phyloP scores from a whole-genome alignment of 768 basidiomycete species.

The Tylopilus sp. region DNA sequence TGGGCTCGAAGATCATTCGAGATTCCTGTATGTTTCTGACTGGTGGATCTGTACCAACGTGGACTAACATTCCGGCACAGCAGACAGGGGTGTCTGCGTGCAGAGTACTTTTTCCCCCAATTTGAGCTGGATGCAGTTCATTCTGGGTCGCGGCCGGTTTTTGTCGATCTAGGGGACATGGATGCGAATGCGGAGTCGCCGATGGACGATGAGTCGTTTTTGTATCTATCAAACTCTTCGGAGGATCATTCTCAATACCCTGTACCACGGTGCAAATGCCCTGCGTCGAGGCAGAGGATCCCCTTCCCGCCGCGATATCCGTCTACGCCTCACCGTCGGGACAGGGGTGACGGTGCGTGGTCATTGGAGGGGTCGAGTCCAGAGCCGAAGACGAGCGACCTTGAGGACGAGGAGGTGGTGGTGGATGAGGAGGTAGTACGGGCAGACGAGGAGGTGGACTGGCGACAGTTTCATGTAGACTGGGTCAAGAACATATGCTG shows the following conservation, averaged over 20 bases:
- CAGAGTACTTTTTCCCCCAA: not conserved
- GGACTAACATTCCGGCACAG: slow-evolving; percentile 3
- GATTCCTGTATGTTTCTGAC: slow-evolving; percentile 13
- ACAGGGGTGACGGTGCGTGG: slow-evolving; percentile 35
- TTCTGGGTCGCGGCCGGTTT: slow-evolving; percentile 42
- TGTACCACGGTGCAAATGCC: slow-evolving; percentile 24
- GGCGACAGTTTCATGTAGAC: slow-evolving; percentile 56
- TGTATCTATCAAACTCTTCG: slow-evolving; percentile 37
- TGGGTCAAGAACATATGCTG: slow-evolving; percentile 25
- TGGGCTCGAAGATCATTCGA: slow-evolving; percentile 2
- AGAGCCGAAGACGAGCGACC: slow-evolving; percentile 22
- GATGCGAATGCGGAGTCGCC: slow-evolving; percentile 16
- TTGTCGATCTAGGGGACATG: slow-evolving; percentile 35
- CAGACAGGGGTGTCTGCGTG: not conserved
- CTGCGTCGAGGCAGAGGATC: slow-evolving; percentile 32
- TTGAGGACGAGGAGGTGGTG: slow-evolving; percentile 29
- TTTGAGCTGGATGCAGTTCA: slow-evolving; percentile 38
- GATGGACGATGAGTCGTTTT: slow-evolving; percentile 41
- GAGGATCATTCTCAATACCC: slow-evolving; percentile 23
- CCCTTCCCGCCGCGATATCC: slow-evolving; percentile 32
- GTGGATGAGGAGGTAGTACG: slow-evolving; percentile 31
- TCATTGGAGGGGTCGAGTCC: slow-evolving; percentile 39
- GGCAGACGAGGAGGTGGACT: slow-evolving; percentile 28
- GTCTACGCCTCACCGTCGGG: slow-evolving; percentile 19
- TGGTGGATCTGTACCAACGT: not conserved